phyloP scores from a whole-genome alignment of 148 eudicot species.

The Rhododendron ovatum region DNA sequence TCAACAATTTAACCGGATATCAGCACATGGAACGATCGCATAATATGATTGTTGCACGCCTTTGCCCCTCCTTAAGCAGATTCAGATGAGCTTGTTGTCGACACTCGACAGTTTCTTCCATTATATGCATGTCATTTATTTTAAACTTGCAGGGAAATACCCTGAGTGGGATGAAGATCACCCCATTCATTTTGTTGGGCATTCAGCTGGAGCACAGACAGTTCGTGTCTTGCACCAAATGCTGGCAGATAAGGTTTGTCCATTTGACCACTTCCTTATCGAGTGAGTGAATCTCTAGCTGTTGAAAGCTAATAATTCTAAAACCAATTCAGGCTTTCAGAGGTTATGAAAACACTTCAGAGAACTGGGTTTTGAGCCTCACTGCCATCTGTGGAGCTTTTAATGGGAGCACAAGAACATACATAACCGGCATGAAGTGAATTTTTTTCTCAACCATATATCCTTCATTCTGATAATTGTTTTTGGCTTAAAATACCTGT shows the following conservation, averaged over 20 bases:
- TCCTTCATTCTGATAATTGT: neutral
- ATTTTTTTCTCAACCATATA: slow-evolving; percentile 14
- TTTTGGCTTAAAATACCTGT: neutral
- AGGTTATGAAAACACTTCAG: slow-evolving; percentile 63
- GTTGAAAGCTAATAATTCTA: neutral
- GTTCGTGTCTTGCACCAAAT: slow-evolving; percentile 87
- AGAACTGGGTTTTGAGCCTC: slow-evolving; percentile 79
- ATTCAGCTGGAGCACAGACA: slow-evolving; percentile 90
- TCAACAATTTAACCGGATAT: neutral
- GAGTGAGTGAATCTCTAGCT: neutral
- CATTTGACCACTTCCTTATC: neutral
- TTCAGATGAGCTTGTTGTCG: neutral
- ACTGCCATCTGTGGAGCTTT: slow-evolving; percentile 86
- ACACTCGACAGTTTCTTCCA: neutral
- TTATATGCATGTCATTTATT: neutral
- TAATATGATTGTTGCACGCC: neutral
- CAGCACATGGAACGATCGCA: neutral
- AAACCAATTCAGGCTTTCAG: slow-evolving; percentile 53
- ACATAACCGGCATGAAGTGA: slow-evolving; percentile 88
- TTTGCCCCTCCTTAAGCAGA: neutral
- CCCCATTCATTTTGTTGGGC: slow-evolving; percentile 93
- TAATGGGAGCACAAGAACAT: slow-evolving; percentile 84
- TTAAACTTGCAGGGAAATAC: slow-evolving; percentile 47
- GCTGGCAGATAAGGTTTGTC: slow-evolving; percentile 82
- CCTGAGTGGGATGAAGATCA: slow-evolving; percentile 94